Percentiles rank a stretch among this genome's conserved stretches.
These are phyloP conservation scores for Globisporangium middletonii DNA, from an alignment of 352 stramenopile genomes.

Conservation along the genomic window DNA sequence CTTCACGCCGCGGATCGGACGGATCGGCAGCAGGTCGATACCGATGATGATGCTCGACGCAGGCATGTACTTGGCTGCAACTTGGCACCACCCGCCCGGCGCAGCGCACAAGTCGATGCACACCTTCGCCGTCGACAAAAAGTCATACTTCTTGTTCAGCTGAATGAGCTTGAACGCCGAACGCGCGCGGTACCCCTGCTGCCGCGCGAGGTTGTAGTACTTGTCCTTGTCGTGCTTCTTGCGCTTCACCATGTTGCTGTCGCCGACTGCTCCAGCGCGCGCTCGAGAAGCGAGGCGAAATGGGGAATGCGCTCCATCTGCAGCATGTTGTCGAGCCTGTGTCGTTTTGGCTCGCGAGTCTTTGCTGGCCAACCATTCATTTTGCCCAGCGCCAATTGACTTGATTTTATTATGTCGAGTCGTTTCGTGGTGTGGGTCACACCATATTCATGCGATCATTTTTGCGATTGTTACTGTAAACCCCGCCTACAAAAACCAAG, in stretches of 20 bases:
- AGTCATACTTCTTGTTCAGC: conserved; percentile 99
- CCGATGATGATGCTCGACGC: conserved; percentile 96
- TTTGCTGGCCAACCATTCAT: not conserved
- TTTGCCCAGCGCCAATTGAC: not conserved
- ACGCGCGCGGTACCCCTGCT: conserved; percentile 98
- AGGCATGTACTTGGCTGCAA: conserved; percentile 87
- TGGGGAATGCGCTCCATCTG: not conserved
- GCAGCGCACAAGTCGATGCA: conserved; percentile 99
- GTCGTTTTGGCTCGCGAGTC: not conserved
- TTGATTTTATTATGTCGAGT: not conserved
- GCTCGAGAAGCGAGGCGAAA: not conserved
- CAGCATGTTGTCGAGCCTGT: not conserved
- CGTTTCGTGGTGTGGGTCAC: not conserved
- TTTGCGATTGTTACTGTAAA: no score
- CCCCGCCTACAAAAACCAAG: no score
- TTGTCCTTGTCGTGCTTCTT: conserved; percentile 99
- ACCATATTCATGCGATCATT: not conserved
- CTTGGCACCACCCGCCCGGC: conserved; percentile 97
- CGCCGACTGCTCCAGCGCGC: not conserved
- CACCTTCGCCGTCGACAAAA: conserved; percentile 94
- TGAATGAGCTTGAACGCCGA: conserved; percentile 99
- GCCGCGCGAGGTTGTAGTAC: conserved; percentile 98
- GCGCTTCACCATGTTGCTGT: conserved; percentile 87
- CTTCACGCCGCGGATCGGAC: conserved; percentile 95
- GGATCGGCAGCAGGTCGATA: conserved; percentile 98